Evolutionary conservation across 768 basidiomycete species (phyloP), one percentile per base, ranked within the genome.

Genomic region (Collybiopsis luxurians): DNA sequence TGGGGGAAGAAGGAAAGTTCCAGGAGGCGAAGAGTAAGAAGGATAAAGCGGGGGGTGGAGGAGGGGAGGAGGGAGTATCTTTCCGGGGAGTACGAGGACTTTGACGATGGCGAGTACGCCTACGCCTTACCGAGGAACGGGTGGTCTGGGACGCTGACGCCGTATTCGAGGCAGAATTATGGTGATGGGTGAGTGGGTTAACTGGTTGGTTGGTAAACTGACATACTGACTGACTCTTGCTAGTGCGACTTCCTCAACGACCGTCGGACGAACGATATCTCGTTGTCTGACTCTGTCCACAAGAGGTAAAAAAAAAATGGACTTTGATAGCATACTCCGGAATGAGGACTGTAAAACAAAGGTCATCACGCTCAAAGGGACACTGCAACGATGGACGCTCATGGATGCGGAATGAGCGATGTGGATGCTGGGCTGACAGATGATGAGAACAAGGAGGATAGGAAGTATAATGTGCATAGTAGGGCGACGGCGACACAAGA

Each of bases 351-450:
- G 50, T 55, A 71, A 61, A 45, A 84, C 75, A 17, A 80, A 79
- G 63, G 68, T 79, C 12, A 71, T 82, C 11, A 73, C 73, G 3
- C 67, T 81, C 0, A 66, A 63, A 11, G 31, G 34, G n/a, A 34
- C 50, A 5, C 38, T 51, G 15, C 50, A 39, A 34, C 47, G 1
- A 1, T 49, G 11, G 21, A 15, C 3, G 19, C 47, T 12, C 17
- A 49, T n/a, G 13, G 7, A 31, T 26, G 36, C 7, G 46, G 28
- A 48, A 26, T 26, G 24, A 28, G 31, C 1, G 50, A 51, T 39
- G 24, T 17, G 4, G 47, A 49, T 12, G 30, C 15, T 51, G 36
- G 31, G 13, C 13, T 6, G 5, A 34, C 31, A 13, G 31, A 31
- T 4, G n/a, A n/a, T n/a, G n/a, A n/a, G n/a, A n/a, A n/a, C n/a